Evolutionary conservation across 805 yeast species (phyloP).

Genomic region (Candida gorgasii): DNA sequence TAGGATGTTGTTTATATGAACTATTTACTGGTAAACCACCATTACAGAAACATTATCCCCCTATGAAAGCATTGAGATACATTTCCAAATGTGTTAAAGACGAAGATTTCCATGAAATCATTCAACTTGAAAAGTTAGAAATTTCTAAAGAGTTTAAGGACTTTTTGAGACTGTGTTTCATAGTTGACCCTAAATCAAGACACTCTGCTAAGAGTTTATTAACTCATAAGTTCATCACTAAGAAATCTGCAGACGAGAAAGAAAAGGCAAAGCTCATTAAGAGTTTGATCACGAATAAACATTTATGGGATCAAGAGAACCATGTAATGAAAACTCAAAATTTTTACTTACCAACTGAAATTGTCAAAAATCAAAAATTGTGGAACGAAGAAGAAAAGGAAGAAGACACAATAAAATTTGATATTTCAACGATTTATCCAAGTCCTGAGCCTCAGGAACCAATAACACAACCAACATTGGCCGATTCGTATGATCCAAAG

Average conservation of each 20-base stretch:
- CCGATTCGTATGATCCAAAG: too few relatives aligned
- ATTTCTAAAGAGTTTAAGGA: constrained; percentile 29
- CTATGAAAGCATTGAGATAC: constrained; percentile 46
- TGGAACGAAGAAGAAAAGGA: constrained; percentile 21
- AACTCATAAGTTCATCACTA: constrained; percentile 34
- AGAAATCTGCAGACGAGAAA: constrained; percentile 9
- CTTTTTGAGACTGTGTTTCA: constrained; percentile 35
- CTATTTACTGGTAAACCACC: constrained; percentile 76
- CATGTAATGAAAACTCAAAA: constrained; percentile 30
- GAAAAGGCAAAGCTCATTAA: constrained; percentile 23
- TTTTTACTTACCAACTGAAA: constrained; percentile 40
- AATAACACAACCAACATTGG: too few relatives aligned
- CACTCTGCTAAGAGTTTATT: constrained; percentile 32
- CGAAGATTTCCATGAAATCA: constrained; percentile 31
- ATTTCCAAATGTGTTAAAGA: constrained; percentile 33
- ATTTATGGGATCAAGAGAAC: constrained; percentile 41
- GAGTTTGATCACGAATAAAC: constrained; percentile 34
- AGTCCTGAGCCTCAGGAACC: constrained; percentile 19
- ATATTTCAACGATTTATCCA: constrained; percentile 32
- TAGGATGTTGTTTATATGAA: constrained; percentile 78
- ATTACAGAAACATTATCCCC: constrained; percentile 39
- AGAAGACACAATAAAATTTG: constrained; percentile 30
- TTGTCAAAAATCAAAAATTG: constrained; percentile 31
- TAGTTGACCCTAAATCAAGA: constrained; percentile 32
- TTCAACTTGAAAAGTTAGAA: constrained; percentile 23